Base-by-base conservation (phyloP, 352 stramenopile genomes). In the Phytophthora uliginosa region DNA sequence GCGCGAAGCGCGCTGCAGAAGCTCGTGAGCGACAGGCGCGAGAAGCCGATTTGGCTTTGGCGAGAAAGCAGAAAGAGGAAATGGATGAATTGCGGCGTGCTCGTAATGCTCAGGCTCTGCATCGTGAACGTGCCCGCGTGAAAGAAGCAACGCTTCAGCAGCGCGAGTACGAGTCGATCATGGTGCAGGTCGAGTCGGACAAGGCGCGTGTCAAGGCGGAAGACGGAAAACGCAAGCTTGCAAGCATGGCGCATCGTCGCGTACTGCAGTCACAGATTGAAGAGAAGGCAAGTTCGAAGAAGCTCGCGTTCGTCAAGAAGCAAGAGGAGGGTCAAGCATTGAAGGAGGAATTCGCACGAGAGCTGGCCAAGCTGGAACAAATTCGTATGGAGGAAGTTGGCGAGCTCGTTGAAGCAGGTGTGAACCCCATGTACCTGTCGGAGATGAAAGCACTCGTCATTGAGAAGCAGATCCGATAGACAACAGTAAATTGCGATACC, bases 371-470 rank as follows among this genome's bases (percentile, higher is more conserved):
- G 69, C 71, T 99, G 51, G 92, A 98, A 66, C 81, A 74, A 20
- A 94, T 98, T 68, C 85, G 94, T 18, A 79, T 97, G 55, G 89
- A 97, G 73, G 93, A 98, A 73, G 89, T 98, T 7, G 64, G 85
- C 0, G 89, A 98, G 54, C 86, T 99, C 34, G 88, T 93, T 52
- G 66, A 86, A 59, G 88, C 93, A 51, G 94, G 94, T 31, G 91
- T 98, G 66, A 97, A 98, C 64, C 89, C 94, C 31, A 77, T 92
- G 20, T 98, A 98, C 71, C 82, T 98, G 36, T 88, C 85, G 9
- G 95, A 98, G 81, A 98, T 98, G 86, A 94, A 94, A 56, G 90
- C 83, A 8, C 74, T 98, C 50, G 94, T 98, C 81, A 97, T 98
- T 61, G 83, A 88, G 36, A 97, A 93, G 28, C 74, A 76, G 51